Percentiles rank a stretch among this genome's conserved stretches.
Evolutionary conservation across 305 asterid genomes (phyloP).

Genomic region (Ilex paraguariensis): DNA sequence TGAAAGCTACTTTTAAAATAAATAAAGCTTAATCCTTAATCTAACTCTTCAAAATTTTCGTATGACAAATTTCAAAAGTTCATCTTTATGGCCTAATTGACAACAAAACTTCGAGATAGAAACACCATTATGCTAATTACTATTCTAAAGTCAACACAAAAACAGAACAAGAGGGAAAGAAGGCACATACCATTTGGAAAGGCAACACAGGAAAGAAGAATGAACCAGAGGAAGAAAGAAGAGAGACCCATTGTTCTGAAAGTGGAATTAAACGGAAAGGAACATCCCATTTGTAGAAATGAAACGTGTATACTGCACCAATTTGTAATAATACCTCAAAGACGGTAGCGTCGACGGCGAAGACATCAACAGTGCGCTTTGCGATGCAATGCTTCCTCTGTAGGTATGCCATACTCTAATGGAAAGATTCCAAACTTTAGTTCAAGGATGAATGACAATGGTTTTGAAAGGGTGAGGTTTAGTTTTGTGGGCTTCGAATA

Average conservation of each 20-base stretch:
- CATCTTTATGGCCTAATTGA: neutral
- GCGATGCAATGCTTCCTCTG: slow-evolving; percentile 32
- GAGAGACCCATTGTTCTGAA: slow-evolving; percentile 33
- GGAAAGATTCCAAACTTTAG: slow-evolving; percentile 56
- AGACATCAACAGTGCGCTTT: neutral
- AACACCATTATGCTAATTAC: neutral
- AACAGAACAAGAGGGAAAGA: neutral
- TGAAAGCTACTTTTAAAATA: no score
- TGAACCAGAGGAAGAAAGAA: slow-evolving; percentile 25
- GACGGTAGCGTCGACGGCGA: neutral
- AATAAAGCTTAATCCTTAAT: no score
- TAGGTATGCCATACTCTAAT: slow-evolving; percentile 29
- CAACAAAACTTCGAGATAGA: neutral
- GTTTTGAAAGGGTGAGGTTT: slow-evolving; percentile 8
- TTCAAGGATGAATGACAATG: slow-evolving; percentile 27
- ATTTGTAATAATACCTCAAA: neutral
- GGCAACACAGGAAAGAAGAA: slow-evolving; percentile 23
- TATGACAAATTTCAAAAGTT: no score
- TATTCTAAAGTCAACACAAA: neutral
- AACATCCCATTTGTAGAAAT: slow-evolving; percentile 29
- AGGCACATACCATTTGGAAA: slow-evolving; percentile 32
- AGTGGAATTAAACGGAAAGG: slow-evolving; percentile 13
- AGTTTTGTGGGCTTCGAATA: slow-evolving; percentile 38
- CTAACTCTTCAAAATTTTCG: neutral
- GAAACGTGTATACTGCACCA: slow-evolving; percentile 2